Percentiles rank a stretch among this genome's conserved stretches.
Evolutionary conservation across 257 asterid species (phyloP).

Genomic region (Rehmannia glutinosa): DNA sequence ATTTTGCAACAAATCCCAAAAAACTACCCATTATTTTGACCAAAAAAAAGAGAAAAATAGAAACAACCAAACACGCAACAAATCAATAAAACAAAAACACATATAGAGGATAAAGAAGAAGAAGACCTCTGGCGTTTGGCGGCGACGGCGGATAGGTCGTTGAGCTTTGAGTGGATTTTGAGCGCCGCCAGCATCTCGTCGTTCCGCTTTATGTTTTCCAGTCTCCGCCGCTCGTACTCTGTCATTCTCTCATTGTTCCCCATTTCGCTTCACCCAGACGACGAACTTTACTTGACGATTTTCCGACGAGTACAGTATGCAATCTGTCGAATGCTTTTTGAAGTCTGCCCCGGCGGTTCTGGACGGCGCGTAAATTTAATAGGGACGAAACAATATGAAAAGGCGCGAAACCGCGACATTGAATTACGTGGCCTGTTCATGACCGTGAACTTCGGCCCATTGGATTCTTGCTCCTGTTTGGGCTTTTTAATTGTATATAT

Average conservation of each 20-base stretch:
- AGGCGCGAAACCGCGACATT: constrained; percentile 24
- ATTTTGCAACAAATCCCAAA: background rate
- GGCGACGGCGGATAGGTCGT: constrained; percentile 44
- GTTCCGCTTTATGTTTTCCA: constrained; percentile 81
- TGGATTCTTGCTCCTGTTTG: background rate
- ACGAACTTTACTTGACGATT: background rate
- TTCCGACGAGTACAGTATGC: background rate
- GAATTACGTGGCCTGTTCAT: constrained; percentile 19
- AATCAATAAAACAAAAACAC: too few species aligned
- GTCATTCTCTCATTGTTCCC: constrained; percentile 36
- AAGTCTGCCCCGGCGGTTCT: background rate
- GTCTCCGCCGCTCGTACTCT: constrained; percentile 74
- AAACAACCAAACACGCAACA: background rate
- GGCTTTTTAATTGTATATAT: too few species aligned
- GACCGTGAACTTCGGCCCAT: background rate
- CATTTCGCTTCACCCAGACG: constrained; percentile 25
- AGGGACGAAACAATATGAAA: background rate
- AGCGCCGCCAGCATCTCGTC: constrained; percentile 80
- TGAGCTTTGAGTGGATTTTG: constrained; percentile 53
- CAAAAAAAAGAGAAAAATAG: background rate
- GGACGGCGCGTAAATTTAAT: constrained; percentile 4
- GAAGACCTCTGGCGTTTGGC: constrained; percentile 49
- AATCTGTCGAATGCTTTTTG: background rate
- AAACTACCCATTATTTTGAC: background rate
- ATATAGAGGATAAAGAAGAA: background rate